Base-by-base conservation (phyloP, 2,329 filamentous ascomycete genomes). In the Lachnellula subtilissima region DNA sequence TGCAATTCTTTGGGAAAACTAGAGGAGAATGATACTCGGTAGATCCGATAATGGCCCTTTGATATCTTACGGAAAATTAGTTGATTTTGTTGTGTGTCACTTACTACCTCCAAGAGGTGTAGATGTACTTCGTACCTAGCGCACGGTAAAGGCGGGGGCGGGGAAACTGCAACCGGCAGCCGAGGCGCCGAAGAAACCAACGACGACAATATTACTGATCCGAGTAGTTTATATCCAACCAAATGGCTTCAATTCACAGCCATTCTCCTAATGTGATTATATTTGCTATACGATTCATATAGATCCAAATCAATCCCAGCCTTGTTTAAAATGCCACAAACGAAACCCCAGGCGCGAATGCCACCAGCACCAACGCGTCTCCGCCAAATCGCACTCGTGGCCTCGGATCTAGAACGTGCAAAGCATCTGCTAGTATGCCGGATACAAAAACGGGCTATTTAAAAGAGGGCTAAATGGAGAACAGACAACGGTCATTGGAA, bases 321-420 rank as follows among this genome's bases (percentile, higher is more conserved):
- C 17, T 17, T 2, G 8, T 32, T 32, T 9, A 11, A 42, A 43
- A 51, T 42, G 49, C 14, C 49, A 42, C n/a, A 19, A 17, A 37
- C 36, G 36, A 35, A 9, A 15, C 14, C 23, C 12, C 17, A 36
- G 4, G 14, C 42, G 15, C 22, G 50, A 48, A 50, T 56, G 48
- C 32, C 37, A 14, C 39, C 54, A 11, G 22, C 50, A 17, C 58
- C 61, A n/a, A 62, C 59, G 7, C 58, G 61, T 46, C 57, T 62
- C 7, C 61, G 61, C 4, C 58, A 62, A 42, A 60, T 65, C n/a
- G 60, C 61, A 9, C 55, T 64, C 2, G 61, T 61, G 17, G 58
- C 60, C 4, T 14, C 49, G 19, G 55, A 62, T 42, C 35, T 62
- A 6, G 56, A 59, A 15, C 58, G 37, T 47, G 57, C 61, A 5